Evolutionary conservation across 805 yeast genomes (phyloP).

Genomic region (Wickerhamomyces kurtzmanii): DNA sequence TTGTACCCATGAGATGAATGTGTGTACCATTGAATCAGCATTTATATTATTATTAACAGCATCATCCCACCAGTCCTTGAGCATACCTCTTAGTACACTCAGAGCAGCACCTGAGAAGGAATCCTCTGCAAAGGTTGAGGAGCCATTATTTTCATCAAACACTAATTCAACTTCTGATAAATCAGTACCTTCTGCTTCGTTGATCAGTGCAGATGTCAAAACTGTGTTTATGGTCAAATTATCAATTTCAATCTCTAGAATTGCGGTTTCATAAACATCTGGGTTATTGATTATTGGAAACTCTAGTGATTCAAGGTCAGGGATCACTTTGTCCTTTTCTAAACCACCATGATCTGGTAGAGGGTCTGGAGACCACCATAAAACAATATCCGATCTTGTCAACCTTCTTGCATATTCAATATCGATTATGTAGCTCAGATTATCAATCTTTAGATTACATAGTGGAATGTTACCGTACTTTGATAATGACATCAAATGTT

Average conservation of each 20-base stretch:
- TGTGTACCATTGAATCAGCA: constrained; percentile 79
- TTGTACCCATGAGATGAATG: constrained; percentile 81
- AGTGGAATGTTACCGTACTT: constrained; percentile 75
- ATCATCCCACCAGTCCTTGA: constrained; percentile 90
- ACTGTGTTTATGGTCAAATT: constrained; percentile 83
- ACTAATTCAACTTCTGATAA: constrained; percentile 38
- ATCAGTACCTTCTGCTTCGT: constrained; percentile 84
- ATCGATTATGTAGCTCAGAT: constrained; percentile 73
- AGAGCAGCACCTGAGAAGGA: constrained; percentile 74
- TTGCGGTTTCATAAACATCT: constrained; percentile 69
- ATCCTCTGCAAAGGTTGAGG: constrained; percentile 56
- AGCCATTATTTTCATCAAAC: constrained; percentile 17
- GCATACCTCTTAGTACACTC: constrained; percentile 57
- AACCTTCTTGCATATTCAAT: constrained; percentile 77
- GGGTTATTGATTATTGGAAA: constrained; percentile 71
- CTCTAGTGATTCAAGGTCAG: constrained; percentile 48
- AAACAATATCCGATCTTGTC: constrained; percentile 49
- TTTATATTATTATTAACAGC: constrained; percentile 57
- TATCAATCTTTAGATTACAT: constrained; percentile 75
- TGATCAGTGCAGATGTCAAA: constrained; percentile 71
- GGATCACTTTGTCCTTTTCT: constrained; percentile 45
- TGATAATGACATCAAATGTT: constrained; percentile 54
- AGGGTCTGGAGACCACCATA: constrained; percentile 91
- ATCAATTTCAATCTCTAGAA: constrained; percentile 67
- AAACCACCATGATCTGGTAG: constrained; percentile 79